These are phyloP conservation scores for Mycena alexandri DNA, from an alignment of 768 basidiomycete species.

Conservation along the genomic window DNA sequence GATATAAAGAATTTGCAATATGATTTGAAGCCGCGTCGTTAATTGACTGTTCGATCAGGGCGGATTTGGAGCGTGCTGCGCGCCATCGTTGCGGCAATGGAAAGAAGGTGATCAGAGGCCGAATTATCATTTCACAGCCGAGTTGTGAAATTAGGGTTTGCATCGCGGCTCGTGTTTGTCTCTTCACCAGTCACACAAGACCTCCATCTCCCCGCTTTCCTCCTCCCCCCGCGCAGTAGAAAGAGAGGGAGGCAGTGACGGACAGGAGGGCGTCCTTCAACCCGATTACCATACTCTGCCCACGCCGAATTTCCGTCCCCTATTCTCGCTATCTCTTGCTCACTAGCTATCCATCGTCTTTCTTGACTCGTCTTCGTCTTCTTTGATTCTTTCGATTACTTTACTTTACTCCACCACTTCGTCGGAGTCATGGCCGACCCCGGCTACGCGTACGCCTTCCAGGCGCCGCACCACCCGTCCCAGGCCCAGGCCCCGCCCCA, in stretches of 20 bases:
- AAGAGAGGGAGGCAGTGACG: too few species aligned
- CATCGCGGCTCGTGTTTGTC: conserved; percentile 9
- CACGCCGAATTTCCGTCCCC: too few species aligned
- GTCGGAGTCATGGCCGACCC: conserved; percentile 23
- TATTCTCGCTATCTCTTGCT: too few species aligned
- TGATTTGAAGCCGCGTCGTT: background rate
- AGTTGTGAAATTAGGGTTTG: conserved; percentile 3
- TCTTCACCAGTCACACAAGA: too few species aligned
- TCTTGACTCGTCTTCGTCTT: background rate
- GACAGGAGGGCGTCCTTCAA: too few species aligned
- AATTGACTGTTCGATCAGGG: background rate
- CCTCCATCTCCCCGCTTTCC: background rate
- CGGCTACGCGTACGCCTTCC: conserved; percentile 30
- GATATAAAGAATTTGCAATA: background rate
- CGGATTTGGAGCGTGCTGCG: too few species aligned
- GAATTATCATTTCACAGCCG: too few species aligned
- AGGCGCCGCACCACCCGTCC: conserved; percentile 6
- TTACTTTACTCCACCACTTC: background rate
- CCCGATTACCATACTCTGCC: too few species aligned
- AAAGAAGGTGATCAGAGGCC: too few species aligned
- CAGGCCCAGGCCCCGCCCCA: background rate
- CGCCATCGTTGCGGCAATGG: too few species aligned
- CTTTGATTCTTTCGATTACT: background rate
- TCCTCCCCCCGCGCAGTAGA: too few species aligned
- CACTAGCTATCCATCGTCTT: background rate